Evolutionary conservation across 192 early-diverging fungal genomes (phyloP).

Genomic region (Backusella circina): DNA sequence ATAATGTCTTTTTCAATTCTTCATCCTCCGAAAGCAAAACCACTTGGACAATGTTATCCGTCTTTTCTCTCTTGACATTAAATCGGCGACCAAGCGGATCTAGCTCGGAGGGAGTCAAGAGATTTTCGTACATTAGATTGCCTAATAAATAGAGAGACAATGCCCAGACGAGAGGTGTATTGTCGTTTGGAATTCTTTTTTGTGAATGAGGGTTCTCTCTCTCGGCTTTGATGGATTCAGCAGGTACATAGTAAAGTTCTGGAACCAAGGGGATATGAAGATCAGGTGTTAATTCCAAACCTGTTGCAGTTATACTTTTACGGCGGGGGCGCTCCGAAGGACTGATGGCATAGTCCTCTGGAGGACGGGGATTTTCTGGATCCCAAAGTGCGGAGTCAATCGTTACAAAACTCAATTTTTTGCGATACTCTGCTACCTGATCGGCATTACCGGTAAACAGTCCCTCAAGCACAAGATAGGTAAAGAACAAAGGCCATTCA

Average conservation of each 20-base stretch:
- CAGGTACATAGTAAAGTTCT: conserved; percentile 81
- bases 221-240: conserved; percentile 69
- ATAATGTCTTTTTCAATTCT: conserved; percentile 64
- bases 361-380: conserved; percentile 14
- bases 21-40: conserved; percentile 73
- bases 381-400: conserved; percentile 60
- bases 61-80: conserved; percentile 45
- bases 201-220: conserved; percentile 64
- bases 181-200: conserved; percentile 75
- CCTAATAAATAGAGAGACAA: conserved; percentile 79
- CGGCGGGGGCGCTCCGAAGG: background rate
- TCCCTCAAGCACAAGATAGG: conserved; percentile 82
- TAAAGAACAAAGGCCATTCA: conserved; percentile 90
- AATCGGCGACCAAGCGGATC: conserved; percentile 79
- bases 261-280: conserved; percentile 55
- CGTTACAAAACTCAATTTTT: conserved; percentile 61
- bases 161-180: conserved; percentile 86
- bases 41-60: conserved; percentile 71
- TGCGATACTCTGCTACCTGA: conserved; percentile 67
- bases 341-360: conserved; percentile 3
- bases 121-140: conserved; percentile 69
- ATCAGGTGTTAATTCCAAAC: too few species aligned
- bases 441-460: conserved; percentile 64
- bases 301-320: too few species aligned
- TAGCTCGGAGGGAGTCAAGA: conserved; percentile 75